phyloP scores from a whole-genome alignment of 164 flowering plant genomes.

The Liquidambar formosana region DNA sequence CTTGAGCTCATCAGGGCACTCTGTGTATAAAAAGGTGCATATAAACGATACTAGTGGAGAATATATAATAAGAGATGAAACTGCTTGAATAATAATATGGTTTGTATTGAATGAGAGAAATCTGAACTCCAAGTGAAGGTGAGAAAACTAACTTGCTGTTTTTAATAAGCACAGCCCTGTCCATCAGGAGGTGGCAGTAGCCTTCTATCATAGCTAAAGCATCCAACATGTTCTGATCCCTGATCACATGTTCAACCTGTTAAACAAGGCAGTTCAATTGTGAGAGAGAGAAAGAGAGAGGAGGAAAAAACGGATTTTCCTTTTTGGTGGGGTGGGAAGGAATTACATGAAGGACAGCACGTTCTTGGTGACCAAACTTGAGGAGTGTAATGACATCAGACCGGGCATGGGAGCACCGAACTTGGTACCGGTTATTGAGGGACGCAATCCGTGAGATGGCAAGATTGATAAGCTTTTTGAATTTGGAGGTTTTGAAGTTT shows the following conservation, averaged over 20 bases:
- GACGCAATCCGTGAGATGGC: constrained; percentile 52
- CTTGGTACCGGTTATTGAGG: constrained; percentile 59
- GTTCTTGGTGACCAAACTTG: constrained; percentile 48
- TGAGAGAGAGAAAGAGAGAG: constrained; percentile 1
- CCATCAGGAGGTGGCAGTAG: constrained; percentile 48
- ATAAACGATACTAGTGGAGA: too few species aligned
- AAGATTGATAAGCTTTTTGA: constrained; percentile 38
- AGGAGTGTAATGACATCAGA: constrained; percentile 63
- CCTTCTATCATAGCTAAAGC: constrained; percentile 50
- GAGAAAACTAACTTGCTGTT: constrained; percentile 35
- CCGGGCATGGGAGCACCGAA: constrained; percentile 41
- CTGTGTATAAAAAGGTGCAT: constrained; percentile 31
- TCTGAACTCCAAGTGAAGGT: background rate
- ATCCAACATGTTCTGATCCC: constrained; percentile 74
- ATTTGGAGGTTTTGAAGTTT: constrained; percentile 45
- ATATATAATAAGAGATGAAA: background rate
- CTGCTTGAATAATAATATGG: background rate
- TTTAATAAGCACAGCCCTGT: constrained; percentile 33
- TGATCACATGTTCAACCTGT: constrained; percentile 72
- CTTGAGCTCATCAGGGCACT: constrained; percentile 70
- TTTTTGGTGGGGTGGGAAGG: too few species aligned
- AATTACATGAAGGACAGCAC: constrained; percentile 71
- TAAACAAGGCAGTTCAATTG: too few species aligned
- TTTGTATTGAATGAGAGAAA: background rate
- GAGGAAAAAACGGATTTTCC: too few species aligned